A percentile compares a stretch with the other conserved stretches of the same genome.
Conservation (phyloP, 2,329 filamentous ascomycete species). For the Chalaropsis ovoidea region DNA sequence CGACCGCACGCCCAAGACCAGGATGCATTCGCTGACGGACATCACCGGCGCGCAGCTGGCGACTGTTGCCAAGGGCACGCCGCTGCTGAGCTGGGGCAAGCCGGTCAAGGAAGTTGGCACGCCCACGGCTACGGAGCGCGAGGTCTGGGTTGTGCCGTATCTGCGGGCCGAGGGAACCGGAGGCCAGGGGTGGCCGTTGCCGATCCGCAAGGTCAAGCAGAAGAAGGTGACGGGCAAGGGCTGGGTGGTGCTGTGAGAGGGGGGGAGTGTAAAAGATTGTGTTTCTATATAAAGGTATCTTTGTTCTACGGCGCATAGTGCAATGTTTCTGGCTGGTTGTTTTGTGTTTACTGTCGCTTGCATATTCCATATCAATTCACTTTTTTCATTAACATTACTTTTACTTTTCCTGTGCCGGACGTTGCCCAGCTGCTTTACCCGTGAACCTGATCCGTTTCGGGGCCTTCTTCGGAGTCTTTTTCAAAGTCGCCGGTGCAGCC, state of each 20-base stretch:
- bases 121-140: slow-evolving; percentile 41
- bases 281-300: slow-evolving; percentile 4
- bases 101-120: slow-evolving; percentile 70
- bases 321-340: background rate
- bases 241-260: slow-evolving; percentile 55
- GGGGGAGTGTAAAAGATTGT: background rate
- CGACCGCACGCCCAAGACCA: slow-evolving; percentile 55
- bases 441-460: background rate
- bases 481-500: background rate
- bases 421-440: background rate
- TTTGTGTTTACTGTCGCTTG: background rate
- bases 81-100: slow-evolving; percentile 75
- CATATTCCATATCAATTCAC: background rate
- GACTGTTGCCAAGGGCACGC: slow-evolving; percentile 71
- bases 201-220: slow-evolving; percentile 75
- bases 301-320: slow-evolving; percentile 1
- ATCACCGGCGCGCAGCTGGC: slow-evolving; percentile 66
- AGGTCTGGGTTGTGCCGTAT: slow-evolving; percentile 76
- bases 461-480: background rate
- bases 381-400: background rate
- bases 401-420: background rate
- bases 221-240: slow-evolving; percentile 59
- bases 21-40: slow-evolving; percentile 81
- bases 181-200: slow-evolving; percentile 71
- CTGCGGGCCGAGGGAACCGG: slow-evolving; percentile 58